Evolutionary conservation across 805 yeast species (phyloP).

Genomic region (Candida ulmi): DNA sequence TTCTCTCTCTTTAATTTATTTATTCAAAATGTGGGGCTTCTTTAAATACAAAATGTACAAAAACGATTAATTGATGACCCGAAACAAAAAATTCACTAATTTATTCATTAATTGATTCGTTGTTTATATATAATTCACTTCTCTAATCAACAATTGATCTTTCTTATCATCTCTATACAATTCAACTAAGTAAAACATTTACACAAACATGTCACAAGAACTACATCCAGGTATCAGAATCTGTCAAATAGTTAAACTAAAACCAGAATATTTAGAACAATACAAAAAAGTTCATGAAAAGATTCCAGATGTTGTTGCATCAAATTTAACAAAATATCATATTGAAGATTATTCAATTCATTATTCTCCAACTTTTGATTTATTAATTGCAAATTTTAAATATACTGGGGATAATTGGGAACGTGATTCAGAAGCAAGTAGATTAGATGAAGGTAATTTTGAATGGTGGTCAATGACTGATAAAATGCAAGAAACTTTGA

Average conservation of each 20-base stretch:
- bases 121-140: too few relatives aligned
- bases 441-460: constrained; percentile 30
- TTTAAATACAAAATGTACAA: too few relatives aligned
- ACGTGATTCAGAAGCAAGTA: constrained; percentile 27
- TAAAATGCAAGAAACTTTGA: constrained; percentile 32
- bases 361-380: constrained; percentile 25
- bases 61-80: too few relatives aligned
- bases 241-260: constrained; percentile 34
- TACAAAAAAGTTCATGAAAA: constrained; percentile 29
- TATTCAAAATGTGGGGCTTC: too few relatives aligned
- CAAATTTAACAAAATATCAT: constrained; percentile 28
- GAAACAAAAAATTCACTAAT: too few relatives aligned
- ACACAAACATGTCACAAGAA: too few relatives aligned
- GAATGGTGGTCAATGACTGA: constrained; percentile 38
- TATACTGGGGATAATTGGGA: constrained; percentile 35
- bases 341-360: constrained; percentile 37
- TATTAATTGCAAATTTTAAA: constrained; percentile 32
- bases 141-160: too few relatives aligned
- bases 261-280: constrained; percentile 32
- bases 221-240: constrained; percentile 31
- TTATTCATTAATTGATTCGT: too few relatives aligned
- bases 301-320: constrained; percentile 28
- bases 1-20: too few relatives aligned
- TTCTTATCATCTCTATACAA: too few relatives aligned
- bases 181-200: too few relatives aligned